Evolutionary conservation across 768 basidiomycete species (phyloP).

Genomic region (Termitomyces titanicus): DNA sequence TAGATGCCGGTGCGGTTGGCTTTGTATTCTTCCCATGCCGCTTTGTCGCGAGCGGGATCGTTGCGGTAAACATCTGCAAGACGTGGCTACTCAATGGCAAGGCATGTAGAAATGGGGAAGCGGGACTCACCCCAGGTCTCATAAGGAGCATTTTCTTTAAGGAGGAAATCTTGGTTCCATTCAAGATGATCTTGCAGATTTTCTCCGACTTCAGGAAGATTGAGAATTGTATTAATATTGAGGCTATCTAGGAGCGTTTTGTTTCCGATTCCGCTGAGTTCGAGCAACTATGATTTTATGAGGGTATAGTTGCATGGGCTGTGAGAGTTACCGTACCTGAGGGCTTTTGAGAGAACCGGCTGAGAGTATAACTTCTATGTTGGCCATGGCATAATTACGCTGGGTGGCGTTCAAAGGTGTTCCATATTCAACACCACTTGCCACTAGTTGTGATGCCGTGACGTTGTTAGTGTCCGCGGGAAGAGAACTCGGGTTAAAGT

Average conservation of each 20-base stretch:
- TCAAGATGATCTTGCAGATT: slow-evolving; percentile 36
- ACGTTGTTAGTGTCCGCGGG: background rate
- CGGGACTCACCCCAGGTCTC: slow-evolving; percentile 9
- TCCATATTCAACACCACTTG: slow-evolving; percentile 41
- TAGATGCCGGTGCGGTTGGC: slow-evolving; percentile 11
- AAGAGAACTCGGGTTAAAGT: background rate
- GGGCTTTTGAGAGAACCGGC: slow-evolving; percentile 25
- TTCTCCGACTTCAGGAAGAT: slow-evolving; percentile 42
- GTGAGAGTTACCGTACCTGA: slow-evolving; percentile 1
- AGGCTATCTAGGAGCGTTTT: slow-evolving; percentile 32
- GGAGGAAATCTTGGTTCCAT: slow-evolving; percentile 12
- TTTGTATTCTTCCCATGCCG: slow-evolving; percentile 8
- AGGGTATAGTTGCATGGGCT: background rate
- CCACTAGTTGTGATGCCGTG: slow-evolving; percentile 18
- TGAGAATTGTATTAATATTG: slow-evolving; percentile 32
- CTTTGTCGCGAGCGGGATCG: slow-evolving; percentile 8
- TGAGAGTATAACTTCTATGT: slow-evolving; percentile 45
- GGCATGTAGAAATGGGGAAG: background rate
- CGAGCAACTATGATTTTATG: slow-evolving; percentile 31
- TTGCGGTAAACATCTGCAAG: slow-evolving; percentile 12
- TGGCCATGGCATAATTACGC: slow-evolving; percentile 28
- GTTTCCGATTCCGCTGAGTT: slow-evolving; percentile 45
- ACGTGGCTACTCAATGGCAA: background rate
- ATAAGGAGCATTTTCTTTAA: slow-evolving; percentile 11
- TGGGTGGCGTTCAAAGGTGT: slow-evolving; percentile 23